These are phyloP conservation scores for Xylaria hypoxylon DNA, from an alignment of 2,329 filamentous ascomycete species.

Conservation along the genomic window DNA sequence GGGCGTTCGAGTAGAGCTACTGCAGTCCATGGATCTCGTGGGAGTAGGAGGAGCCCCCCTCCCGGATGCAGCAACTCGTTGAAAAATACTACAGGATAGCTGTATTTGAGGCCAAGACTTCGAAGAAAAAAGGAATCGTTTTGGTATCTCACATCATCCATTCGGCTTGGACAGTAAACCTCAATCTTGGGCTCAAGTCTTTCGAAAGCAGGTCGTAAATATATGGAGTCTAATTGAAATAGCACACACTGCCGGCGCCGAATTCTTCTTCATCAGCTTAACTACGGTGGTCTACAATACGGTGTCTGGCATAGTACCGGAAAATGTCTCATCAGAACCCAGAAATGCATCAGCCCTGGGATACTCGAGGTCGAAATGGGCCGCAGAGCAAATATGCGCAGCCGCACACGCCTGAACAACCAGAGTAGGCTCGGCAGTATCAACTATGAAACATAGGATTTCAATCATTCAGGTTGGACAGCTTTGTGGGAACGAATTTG, in stretches of 20 bases:
- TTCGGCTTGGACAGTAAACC: slow-evolving; percentile 74
- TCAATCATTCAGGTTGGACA: slow-evolving; percentile 60
- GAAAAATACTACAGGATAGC: slow-evolving; percentile 47
- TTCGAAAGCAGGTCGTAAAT: slow-evolving; percentile 65
- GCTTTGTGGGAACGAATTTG: slow-evolving; percentile 55
- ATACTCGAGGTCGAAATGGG: slow-evolving; percentile 69
- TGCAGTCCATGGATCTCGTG: slow-evolving; percentile 68
- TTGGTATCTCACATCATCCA: slow-evolving; percentile 65
- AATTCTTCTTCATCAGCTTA: slow-evolving; percentile 47
- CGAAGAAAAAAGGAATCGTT: slow-evolving; percentile 33
- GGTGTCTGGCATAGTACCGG: slow-evolving; percentile 51
- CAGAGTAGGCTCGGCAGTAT: neutral
- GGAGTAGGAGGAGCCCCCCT: slow-evolving; percentile 73
- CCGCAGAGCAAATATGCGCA: slow-evolving; percentile 66
- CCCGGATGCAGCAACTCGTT: slow-evolving; percentile 52
- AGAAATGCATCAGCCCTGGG: slow-evolving; percentile 60
- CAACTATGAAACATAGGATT: slow-evolving; percentile 46
- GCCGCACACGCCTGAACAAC: slow-evolving; percentile 48
- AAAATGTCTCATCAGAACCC: slow-evolving; percentile 56
- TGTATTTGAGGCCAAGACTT: neutral
- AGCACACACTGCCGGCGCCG: slow-evolving; percentile 42
- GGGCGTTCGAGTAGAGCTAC: slow-evolving; percentile 53
- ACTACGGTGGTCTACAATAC: slow-evolving; percentile 40
- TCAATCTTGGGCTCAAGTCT: slow-evolving; percentile 65
- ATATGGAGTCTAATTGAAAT: slow-evolving; percentile 62